A percentile compares a stretch with the other conserved stretches of the same genome.
These are phyloP conservation scores for Ustilago tritici DNA, from an alignment of 1,284 basidiomycete species.

Conservation along the genomic window DNA sequence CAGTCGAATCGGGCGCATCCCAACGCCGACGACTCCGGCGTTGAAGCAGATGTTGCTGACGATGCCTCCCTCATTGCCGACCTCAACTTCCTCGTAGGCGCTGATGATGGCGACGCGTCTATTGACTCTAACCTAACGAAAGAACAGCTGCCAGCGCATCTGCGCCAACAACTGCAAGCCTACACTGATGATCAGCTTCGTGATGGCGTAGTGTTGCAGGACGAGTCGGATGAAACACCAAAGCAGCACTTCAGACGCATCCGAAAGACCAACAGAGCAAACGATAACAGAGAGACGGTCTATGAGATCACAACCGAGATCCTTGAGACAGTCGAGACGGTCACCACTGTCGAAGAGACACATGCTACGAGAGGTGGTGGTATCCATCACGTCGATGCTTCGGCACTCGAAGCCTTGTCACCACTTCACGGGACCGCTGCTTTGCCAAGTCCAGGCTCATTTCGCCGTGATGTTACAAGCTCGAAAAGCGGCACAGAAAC, in stretches of 20 bases:
- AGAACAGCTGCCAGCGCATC: constrained; percentile 51
- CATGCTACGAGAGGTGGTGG: neutral
- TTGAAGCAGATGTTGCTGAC: constrained; percentile 11
- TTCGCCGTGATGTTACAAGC: constrained; percentile 44
- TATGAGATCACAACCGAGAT: constrained; percentile 72
- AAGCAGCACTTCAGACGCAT: constrained; percentile 44
- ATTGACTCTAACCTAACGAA: constrained; percentile 41
- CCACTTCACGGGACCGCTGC: neutral
- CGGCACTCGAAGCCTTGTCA: neutral
- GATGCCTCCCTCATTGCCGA: constrained; percentile 47
- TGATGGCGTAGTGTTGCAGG: constrained; percentile 38
- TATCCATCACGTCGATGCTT: neutral
- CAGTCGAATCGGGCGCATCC: constrained; percentile 1
- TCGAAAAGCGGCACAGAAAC: constrained; percentile 43
- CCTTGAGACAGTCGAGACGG: constrained; percentile 65
- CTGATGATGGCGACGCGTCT: constrained; percentile 57
- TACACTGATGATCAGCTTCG: constrained; percentile 47
- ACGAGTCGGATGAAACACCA: constrained; percentile 15
- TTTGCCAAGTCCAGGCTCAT: neutral
- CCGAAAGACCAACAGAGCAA: constrained; percentile 46
- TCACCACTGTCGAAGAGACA: constrained; percentile 57
- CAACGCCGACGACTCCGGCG: neutral
- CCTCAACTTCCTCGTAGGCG: constrained; percentile 54
- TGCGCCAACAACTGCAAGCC: constrained; percentile 28
- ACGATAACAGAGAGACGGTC: constrained; percentile 60